Conservation (phyloP, 2,329 filamentous ascomycete species). For the Sordariomycetes sp. region DNA sequence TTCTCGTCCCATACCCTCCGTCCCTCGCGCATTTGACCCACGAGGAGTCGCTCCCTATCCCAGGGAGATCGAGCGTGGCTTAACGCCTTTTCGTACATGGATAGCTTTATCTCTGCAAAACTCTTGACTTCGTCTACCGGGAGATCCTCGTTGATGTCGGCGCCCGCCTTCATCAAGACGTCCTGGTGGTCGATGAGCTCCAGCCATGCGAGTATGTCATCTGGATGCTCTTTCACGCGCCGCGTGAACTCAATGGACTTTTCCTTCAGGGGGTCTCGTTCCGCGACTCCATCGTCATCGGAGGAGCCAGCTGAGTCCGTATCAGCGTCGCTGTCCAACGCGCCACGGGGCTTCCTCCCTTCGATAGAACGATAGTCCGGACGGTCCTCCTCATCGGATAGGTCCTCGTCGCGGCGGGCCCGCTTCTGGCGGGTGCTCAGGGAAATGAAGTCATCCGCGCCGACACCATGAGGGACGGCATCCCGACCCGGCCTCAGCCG, state of each 20-base stretch:
- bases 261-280: conserved; percentile 35
- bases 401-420: conserved; percentile 21
- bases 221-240: conserved; percentile 52
- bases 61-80: conserved; percentile 34
- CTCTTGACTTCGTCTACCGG: conserved; percentile 54
- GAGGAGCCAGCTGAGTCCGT: conserved; percentile 1
- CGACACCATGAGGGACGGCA: background rate
- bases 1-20: conserved; percentile 60
- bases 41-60: conserved; percentile 49
- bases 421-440: conserved; percentile 10
- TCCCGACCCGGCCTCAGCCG: conserved; percentile 1
- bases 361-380: conserved; percentile 57
- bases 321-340: conserved; percentile 32
- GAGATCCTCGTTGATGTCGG: conserved; percentile 27
- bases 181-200: conserved; percentile 72
- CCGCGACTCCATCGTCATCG: conserved; percentile 12
- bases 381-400: conserved; percentile 27
- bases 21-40: conserved; percentile 65
- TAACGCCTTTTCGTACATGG: conserved; percentile 70
- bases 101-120: conserved; percentile 68
- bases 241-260: conserved; percentile 52
- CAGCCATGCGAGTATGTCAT: conserved; percentile 64
- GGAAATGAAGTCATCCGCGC: conserved; percentile 27
- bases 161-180: conserved; percentile 42
- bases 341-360: conserved; percentile 37